A percentile compares a stretch with the other conserved stretches of the same genome.
Conservation (phyloP, 768 basidiomycete genomes). For the Lentinula boryana region DNA sequence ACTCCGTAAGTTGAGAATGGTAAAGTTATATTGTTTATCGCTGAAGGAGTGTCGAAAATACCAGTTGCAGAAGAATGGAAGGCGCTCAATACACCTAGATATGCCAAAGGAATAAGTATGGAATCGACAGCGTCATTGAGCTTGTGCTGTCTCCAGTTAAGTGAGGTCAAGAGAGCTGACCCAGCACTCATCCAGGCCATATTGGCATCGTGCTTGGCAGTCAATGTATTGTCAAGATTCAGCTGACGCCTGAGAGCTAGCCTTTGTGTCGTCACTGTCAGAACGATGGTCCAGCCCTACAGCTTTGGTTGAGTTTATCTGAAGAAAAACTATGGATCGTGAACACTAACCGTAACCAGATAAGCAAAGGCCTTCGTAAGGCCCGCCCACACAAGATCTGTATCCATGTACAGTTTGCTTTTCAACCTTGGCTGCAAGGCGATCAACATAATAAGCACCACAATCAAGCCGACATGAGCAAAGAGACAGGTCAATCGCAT, state of each 20-base stretch:
- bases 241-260: slow-evolving; percentile 5
- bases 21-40: neutral
- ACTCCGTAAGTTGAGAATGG: neutral
- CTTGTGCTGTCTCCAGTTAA: neutral
- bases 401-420: neutral
- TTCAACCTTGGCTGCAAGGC: too few relatives aligned
- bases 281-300: neutral
- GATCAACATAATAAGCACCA: neutral
- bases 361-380: neutral
- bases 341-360: neutral
- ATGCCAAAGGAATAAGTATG: neutral
- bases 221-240: neutral
- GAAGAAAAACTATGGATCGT: too few relatives aligned
- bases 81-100: neutral
- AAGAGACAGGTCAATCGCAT: slow-evolving; percentile 1
- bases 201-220: slow-evolving; percentile 5
- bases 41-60: neutral
- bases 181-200: neutral
- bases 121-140: neutral
- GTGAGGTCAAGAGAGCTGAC: neutral
- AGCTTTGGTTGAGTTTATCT: neutral
- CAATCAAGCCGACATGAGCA: neutral
- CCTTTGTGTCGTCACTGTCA: neutral
- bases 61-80: neutral
- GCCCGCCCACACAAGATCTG: neutral